Evolutionary conservation across 2,329 filamentous ascomycete genomes (phyloP).

Genomic region (Lomentospora prolificans): DNA sequence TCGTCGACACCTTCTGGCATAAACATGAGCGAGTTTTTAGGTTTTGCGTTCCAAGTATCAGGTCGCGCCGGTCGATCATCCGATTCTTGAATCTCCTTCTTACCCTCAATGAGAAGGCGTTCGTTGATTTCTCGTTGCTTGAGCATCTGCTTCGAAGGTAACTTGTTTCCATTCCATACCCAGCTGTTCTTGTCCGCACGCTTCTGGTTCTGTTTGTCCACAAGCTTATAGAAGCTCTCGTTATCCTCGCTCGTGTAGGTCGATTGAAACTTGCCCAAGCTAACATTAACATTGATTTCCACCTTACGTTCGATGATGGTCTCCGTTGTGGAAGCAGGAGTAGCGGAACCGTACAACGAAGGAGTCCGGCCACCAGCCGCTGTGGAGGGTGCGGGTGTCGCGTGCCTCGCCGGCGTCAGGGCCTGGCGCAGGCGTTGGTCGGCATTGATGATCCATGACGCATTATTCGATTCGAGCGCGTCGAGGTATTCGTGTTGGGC

Average conservation of each 20-base stretch:
- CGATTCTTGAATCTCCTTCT: conserved; percentile 53
- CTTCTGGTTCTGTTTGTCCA: conserved; percentile 85
- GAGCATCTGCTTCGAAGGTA: conserved; percentile 70
- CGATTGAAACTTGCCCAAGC: conserved; percentile 74
- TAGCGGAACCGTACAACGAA: conserved; percentile 59
- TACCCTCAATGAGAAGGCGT: conserved; percentile 34
- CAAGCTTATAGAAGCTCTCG: conserved; percentile 85
- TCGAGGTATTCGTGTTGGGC: conserved; percentile 88
- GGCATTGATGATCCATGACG: conserved; percentile 77
- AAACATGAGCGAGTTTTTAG: conserved; percentile 87
- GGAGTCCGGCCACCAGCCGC: conserved; percentile 44
- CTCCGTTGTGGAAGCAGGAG: conserved; percentile 51
- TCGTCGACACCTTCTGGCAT: conserved; percentile 56
- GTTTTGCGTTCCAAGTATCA: conserved; percentile 63
- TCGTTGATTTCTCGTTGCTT: conserved; percentile 54
- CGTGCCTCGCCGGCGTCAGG: conserved; percentile 64
- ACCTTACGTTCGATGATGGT: conserved; percentile 28
- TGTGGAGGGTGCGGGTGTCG: conserved; percentile 16
- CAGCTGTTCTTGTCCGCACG: conserved; percentile 77
- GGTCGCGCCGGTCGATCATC: conserved; percentile 67
- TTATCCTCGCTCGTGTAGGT: conserved; percentile 98
- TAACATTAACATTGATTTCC: conserved; percentile 65
- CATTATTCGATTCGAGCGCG: conserved; percentile 77
- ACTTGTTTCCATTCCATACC: conserved; percentile 81
- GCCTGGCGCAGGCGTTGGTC: conserved; percentile 61